Conservation (phyloP, 2,329 filamentous ascomycete species). For the Diaporthe citri region DNA sequence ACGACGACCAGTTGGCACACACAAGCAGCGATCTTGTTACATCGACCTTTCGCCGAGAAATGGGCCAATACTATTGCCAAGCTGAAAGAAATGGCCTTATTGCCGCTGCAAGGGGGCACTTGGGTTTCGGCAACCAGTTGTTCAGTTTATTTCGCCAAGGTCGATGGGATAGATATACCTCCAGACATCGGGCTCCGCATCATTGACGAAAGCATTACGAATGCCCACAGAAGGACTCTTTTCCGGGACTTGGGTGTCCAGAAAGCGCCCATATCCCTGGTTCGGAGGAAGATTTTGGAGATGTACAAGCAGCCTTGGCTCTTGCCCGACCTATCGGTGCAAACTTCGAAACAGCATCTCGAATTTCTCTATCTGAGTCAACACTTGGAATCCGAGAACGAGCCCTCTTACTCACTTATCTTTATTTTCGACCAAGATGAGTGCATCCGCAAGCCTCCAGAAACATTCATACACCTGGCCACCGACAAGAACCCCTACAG, state of each 20-base stretch:
- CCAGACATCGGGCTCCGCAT: constrained; percentile 37
- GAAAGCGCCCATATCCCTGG: neutral
- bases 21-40: constrained; percentile 42
- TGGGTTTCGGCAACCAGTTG: constrained; percentile 40
- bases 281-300: constrained; percentile 36
- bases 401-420: neutral
- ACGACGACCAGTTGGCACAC: constrained; percentile 43
- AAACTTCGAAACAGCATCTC: constrained; percentile 39
- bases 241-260: constrained; percentile 33
- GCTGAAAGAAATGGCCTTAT: constrained; percentile 34
- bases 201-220: constrained; percentile 29
- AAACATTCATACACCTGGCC: neutral
- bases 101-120: constrained; percentile 40
- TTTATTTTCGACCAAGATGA: neutral
- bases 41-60: neutral
- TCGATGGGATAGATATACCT: constrained; percentile 40
- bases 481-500: constrained; percentile 33
- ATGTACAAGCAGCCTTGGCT: constrained; percentile 29
- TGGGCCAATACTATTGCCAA: too few species aligned
- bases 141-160: constrained; percentile 39
- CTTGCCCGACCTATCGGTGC: neutral
- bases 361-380: constrained; percentile 43
- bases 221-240: constrained; percentile 16
- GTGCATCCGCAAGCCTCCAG: rapidly evolving
- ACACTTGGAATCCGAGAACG: neutral